Evolutionary conservation across 2,329 filamentous ascomycete genomes (phyloP), one percentile per base, ranked within the genome.

Genomic region (Paraphaeosphaeria sporulosa): DNA sequence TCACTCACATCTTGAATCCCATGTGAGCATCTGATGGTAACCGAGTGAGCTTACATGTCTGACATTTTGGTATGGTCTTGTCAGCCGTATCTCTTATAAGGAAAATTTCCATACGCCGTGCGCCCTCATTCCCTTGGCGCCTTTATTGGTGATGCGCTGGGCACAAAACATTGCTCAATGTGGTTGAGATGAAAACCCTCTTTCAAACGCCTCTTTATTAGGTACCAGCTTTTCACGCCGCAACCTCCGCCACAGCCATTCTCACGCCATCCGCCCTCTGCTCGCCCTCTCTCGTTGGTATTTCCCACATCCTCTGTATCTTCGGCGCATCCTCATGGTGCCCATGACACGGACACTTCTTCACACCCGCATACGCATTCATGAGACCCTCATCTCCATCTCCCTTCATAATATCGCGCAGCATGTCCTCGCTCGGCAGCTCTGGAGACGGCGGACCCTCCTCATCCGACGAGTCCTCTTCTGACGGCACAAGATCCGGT

Each of bases 241-340:
- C 49, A 27, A 52, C 49, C n/a, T 52, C 49, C 5, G 49, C 49
- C 17, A 52, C 49, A 25, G 34, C 49, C n/a, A 52, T 10, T 13
- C 49, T 52, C 9, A 52, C 34, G 21, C 49, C 49, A 25, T 52
- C 49, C 23, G 48, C 48, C 4, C 49, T 19, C n/a, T 40, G n/a
- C 34, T 52, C 49, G 5, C 49, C 49, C 21, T 13, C 34, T 34
- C 40, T 52, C 10, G 34, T 8, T 1, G 49, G 49, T 9, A 52
- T 9, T 34, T 52, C 49, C 49, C 49, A 52, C 5, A 52, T 52
- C 34, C 49, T 23, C 17, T 21, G 21, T 23, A 52, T 17, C 6
- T 27, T 40, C 19, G 49, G 49, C 21, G 19, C 49, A 40, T 27
- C 34, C n/a, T 27, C 34, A 17, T 52, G 34, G 13, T 42, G 49